These are phyloP conservation scores for Claviceps humidiphila DNA, from an alignment of 2,329 filamentous ascomycete genomes.

Conservation along the genomic window DNA sequence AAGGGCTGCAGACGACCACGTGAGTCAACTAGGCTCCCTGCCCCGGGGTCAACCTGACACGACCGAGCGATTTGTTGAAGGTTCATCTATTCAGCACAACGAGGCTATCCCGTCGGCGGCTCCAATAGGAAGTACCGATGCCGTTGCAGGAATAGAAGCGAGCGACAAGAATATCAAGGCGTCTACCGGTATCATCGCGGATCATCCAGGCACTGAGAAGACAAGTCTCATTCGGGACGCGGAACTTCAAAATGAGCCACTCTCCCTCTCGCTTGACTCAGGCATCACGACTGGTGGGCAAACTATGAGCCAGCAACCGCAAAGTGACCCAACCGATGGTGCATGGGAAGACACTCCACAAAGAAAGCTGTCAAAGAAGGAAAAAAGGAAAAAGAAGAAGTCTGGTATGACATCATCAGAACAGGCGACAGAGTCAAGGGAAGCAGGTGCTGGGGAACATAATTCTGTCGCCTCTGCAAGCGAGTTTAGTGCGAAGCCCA, in stretches of 20 bases:
- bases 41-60: not conserved
- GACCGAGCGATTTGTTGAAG: not conserved
- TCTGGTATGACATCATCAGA: not conserved
- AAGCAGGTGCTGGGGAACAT: not conserved
- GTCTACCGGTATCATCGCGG: not conserved
- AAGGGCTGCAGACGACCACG: conserved; percentile 9
- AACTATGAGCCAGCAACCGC: not conserved
- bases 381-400: conserved; percentile 12
- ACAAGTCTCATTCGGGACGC: not conserved
- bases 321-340: not conserved
- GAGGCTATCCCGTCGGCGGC: not conserved
- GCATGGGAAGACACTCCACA: conserved; percentile 1
- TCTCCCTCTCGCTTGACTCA: not conserved
- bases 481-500: not conserved
- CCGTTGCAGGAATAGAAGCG: not conserved
- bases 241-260: not conserved
- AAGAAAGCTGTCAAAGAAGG: conserved; percentile 15
- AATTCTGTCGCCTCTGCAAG: not conserved
- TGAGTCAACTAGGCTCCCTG: conserved; percentile 5
- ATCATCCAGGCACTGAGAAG: not conserved
- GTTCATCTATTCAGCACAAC: not conserved
- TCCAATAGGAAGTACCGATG: not conserved
- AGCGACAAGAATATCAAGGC: not conserved
- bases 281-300: not conserved
- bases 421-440: not conserved